Conservation (phyloP, 176 grass and related monocot species). For the Triticum monococcum region DNA sequence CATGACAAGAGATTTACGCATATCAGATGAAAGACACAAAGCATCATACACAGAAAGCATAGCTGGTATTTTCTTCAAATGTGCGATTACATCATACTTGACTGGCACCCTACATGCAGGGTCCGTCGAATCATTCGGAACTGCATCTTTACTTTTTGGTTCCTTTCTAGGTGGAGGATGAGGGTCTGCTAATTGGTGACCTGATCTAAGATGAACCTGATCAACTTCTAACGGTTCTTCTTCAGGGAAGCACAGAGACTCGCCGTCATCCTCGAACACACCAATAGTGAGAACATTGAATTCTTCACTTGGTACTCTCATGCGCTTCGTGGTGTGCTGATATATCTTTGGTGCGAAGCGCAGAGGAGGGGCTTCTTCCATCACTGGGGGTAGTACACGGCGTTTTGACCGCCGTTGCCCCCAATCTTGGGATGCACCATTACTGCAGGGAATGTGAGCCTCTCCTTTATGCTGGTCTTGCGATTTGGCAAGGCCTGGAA, state of each 20-base stretch:
- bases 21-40: neutral
- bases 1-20: neutral
- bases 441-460: too few species aligned
- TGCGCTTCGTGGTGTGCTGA: too few species aligned
- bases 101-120: neutral
- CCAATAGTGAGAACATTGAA: neutral
- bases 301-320: neutral
- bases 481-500: neutral
- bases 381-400: too few species aligned
- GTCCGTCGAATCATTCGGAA: neutral
- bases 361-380: too few species aligned
- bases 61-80: neutral
- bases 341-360: too few species aligned
- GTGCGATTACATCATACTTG: neutral
- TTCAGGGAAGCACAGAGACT: neutral
- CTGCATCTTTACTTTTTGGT: too few species aligned
- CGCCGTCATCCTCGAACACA: neutral
- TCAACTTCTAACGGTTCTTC: neutral
- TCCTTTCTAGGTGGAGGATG: too few species aligned
- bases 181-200: neutral
- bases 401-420: too few species aligned
- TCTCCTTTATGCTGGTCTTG: neutral
- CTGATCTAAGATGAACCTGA: constrained; percentile 5
- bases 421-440: too few species aligned
- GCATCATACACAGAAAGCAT: neutral